These are phyloP conservation scores for Botryotinia calthae DNA, from an alignment of 2,329 filamentous ascomycete genomes.

Conservation along the genomic window DNA sequence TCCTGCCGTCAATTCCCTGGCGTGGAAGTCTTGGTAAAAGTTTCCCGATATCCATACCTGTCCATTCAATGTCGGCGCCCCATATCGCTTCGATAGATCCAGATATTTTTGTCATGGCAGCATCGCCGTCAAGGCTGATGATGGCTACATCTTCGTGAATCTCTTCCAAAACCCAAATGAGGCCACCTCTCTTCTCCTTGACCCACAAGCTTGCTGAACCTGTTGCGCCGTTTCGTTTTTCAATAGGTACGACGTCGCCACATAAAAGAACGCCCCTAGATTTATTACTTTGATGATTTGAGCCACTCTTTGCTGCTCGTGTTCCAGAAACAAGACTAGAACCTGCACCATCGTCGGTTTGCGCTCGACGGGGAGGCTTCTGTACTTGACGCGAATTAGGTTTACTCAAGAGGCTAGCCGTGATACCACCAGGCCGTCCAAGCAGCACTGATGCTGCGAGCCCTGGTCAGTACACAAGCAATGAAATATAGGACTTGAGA, in stretches of 20 bases:
- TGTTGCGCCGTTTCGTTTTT: constrained; percentile 87
- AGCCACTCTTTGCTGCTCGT: constrained; percentile 49
- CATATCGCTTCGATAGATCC: constrained; percentile 87
- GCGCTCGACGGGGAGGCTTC: constrained; percentile 53
- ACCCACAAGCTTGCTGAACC: constrained; percentile 97
- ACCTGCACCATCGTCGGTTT: constrained; percentile 60
- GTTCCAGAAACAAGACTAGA: constrained; percentile 45
- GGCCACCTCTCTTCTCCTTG: constrained; percentile 88
- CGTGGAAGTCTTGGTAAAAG: constrained; percentile 82
- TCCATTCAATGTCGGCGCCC: constrained; percentile 65
- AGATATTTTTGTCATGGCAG: constrained; percentile 64
- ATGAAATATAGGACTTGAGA: not conserved
- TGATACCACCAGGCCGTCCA: constrained; percentile 67
- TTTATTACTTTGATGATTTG: constrained; percentile 63
- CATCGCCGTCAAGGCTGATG: constrained; percentile 74
- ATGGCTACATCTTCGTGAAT: constrained; percentile 91
- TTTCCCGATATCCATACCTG: constrained; percentile 71
- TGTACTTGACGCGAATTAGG: constrained; percentile 53
- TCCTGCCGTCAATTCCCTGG: constrained; percentile 66
- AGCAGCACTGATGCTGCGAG: constrained; percentile 58
- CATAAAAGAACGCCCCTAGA: constrained; percentile 89
- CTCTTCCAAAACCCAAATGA: constrained; percentile 98
- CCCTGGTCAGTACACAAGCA: constrained; percentile 17
- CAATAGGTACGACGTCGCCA: constrained; percentile 96
- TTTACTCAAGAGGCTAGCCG: constrained; percentile 83